Percentiles rank a stretch among this genome's conserved stretches.
Evolutionary conservation across 2,329 filamentous ascomycete species (phyloP).

Genomic region (Teratosphaeriaceae sp.): DNA sequence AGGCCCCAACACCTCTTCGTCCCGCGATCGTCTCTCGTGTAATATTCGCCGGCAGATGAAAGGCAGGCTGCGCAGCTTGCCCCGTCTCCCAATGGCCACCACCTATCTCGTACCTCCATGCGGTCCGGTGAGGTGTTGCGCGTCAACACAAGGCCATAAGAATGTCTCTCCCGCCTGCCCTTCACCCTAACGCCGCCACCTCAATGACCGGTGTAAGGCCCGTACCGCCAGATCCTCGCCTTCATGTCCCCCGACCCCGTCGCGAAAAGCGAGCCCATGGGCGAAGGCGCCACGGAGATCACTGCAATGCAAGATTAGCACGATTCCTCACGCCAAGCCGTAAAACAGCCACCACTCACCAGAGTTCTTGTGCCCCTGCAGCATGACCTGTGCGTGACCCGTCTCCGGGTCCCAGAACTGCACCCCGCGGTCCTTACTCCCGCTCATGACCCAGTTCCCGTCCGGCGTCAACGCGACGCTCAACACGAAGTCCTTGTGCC

Average conservation of each 20-base stretch:
- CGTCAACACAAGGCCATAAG: no score
- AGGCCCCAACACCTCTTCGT: no score
- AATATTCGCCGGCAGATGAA: no score
- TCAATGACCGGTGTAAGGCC: constrained; percentile 16
- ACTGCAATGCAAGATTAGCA: constrained; percentile 46
- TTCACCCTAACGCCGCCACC: no score
- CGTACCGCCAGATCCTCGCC: constrained; percentile 90
- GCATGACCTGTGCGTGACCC: constrained; percentile 92
- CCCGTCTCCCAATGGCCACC: no score
- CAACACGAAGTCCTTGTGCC: constrained; percentile 97
- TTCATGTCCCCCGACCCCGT: constrained; percentile 97
- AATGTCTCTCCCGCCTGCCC: no score
- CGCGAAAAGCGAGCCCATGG: constrained; percentile 79
- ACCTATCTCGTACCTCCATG: no score
- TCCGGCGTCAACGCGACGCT: constrained; percentile 93
- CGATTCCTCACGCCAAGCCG: constrained; percentile 3
- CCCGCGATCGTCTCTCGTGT: no score
- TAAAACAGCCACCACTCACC: constrained; percentile 44
- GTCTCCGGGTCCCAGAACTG: constrained; percentile 98
- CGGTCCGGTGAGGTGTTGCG: no score
- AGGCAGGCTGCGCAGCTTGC: no score
- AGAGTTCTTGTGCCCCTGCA: constrained; percentile 97
- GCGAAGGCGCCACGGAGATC: constrained; percentile 93
- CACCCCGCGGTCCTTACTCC: constrained; percentile 93
- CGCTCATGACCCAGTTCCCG: constrained; percentile 91